Conservation (phyloP, 2,329 filamentous ascomycete genomes). For the Botrytis deweyae region DNA sequence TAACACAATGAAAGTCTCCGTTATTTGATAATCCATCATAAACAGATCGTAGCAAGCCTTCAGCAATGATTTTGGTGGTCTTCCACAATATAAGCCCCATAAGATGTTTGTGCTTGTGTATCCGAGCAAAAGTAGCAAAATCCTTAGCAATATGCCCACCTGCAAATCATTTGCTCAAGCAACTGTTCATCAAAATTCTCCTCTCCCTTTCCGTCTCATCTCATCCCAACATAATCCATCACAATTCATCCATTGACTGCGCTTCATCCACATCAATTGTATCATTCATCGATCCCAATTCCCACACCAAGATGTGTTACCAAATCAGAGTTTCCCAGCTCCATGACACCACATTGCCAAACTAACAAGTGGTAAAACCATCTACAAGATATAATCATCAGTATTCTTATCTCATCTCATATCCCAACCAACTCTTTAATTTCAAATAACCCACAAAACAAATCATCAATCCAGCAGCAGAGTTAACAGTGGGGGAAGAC, state of each 20-base stretch:
- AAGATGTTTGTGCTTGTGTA: background rate
- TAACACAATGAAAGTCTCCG: background rate
- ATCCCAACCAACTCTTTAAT: background rate
- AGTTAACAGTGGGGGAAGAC: background rate
- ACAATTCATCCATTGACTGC: background rate
- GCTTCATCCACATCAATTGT: too few species aligned
- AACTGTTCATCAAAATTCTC: background rate
- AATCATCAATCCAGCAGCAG: background rate
- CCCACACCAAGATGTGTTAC: too few species aligned
- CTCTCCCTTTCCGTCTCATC: background rate
- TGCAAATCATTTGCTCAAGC: background rate
- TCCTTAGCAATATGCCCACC: background rate
- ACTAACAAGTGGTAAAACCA: background rate
- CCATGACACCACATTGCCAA: constrained; percentile 5
- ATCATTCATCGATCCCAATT: background rate
- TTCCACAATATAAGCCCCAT: background rate
- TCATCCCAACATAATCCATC: too few species aligned
- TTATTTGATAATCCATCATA: background rate
- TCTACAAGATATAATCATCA: background rate
- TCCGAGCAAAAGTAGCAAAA: background rate
- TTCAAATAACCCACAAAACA: background rate
- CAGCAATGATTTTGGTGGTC: background rate
- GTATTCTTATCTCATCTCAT: background rate
- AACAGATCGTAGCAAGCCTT: background rate
- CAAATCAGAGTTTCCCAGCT: background rate